A percentile compares a stretch with the other conserved stretches of the same genome.
These are phyloP conservation scores for Mycena venus DNA, from an alignment of 768 basidiomycete genomes.

Conservation along the genomic window DNA sequence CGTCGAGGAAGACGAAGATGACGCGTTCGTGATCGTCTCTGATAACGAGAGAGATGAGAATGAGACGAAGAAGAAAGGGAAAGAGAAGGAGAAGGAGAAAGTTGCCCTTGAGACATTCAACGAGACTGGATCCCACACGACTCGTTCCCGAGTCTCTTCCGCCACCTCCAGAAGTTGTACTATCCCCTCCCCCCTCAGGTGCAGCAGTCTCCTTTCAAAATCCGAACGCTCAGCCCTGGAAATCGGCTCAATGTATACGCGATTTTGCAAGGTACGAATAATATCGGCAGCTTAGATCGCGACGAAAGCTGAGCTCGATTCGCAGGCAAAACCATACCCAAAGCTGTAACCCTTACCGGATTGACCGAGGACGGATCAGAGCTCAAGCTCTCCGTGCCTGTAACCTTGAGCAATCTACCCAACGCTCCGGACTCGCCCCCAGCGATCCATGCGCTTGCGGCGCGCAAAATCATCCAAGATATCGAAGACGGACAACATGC, in stretches of 20 bases:
- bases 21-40: no score
- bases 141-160: slow-evolving; percentile 7
- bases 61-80: no score
- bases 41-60: no score
- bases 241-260: slow-evolving; percentile 26
- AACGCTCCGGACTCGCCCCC: slow-evolving; percentile 7
- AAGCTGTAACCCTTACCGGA: slow-evolving; percentile 23
- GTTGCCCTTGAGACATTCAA: no score
- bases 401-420: slow-evolving; percentile 30
- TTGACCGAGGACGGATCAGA: slow-evolving; percentile 18
- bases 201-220: slow-evolving; percentile 34
- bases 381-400: slow-evolving; percentile 21
- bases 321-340: slow-evolving; percentile 26
- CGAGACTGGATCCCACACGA: no score
- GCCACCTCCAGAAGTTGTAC: slow-evolving; percentile 6
- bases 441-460: slow-evolving; percentile 29
- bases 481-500: no score
- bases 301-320: neutral
- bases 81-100: no score
- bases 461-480: slow-evolving; percentile 33
- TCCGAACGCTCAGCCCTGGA: slow-evolving; percentile 15
- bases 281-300: neutral
- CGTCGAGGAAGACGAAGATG: no score
- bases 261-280: slow-evolving; percentile 28
- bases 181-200: slow-evolving; percentile 17